phyloP scores from a whole-genome alignment of 768 basidiomycete species.

The Trametes villosa region DNA sequence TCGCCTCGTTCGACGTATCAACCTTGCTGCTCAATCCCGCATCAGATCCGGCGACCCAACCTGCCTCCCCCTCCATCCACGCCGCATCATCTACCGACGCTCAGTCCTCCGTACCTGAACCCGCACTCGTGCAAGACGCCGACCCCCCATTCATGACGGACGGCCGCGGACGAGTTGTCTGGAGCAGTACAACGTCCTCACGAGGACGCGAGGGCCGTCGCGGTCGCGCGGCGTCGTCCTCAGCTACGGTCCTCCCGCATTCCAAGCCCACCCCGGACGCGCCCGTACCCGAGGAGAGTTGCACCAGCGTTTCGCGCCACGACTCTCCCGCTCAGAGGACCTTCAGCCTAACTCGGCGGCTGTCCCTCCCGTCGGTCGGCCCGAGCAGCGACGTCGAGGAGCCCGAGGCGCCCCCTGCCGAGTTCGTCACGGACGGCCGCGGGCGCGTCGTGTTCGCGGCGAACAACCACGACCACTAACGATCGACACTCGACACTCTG shows the following conservation, averaged over 20 bases:
- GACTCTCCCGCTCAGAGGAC: neutral
- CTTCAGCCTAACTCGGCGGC: neutral
- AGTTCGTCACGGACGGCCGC: constrained; percentile 20
- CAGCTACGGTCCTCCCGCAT: neutral
- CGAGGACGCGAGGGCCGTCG: constrained; percentile 18
- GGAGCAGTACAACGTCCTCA: constrained; percentile 31
- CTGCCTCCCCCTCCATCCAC: neutral
- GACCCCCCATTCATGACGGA: constrained; percentile 40
- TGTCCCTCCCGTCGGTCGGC: neutral
- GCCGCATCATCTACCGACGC: neutral
- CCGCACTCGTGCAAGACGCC: constrained; percentile 18
- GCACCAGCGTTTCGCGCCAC: neutral
- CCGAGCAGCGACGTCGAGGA: neutral
- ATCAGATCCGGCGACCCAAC: neutral
- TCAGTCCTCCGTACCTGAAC: no score
- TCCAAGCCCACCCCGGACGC: neutral
- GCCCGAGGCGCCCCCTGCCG: neutral
- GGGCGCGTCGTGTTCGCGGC: constrained; percentile 19
- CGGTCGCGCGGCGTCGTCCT: constrained; percentile 6
- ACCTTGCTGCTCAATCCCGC: neutral
- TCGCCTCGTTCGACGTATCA: neutral
- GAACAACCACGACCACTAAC: neutral
- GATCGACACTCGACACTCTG: neutral
- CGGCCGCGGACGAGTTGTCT: constrained; percentile 41
- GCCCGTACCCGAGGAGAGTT: neutral